A percentile compares a stretch with the other conserved stretches of the same genome.
phyloP scores from a whole-genome alignment of 306 rosid species.

The Cucumis cinereus region DNA sequence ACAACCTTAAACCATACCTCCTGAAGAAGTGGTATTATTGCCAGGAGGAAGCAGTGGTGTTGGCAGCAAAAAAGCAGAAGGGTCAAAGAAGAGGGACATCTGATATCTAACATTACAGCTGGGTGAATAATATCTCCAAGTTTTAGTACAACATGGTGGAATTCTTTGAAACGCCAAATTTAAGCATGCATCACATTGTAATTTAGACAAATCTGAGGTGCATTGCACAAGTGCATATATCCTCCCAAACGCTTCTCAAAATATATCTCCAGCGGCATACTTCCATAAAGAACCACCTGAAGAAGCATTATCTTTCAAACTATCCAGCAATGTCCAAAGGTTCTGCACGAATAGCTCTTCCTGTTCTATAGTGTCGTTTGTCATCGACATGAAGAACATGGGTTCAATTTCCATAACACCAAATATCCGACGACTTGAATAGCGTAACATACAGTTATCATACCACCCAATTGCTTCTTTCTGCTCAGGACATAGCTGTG shows the following conservation, averaged over 20 bases:
- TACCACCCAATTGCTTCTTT: slow-evolving; percentile 39
- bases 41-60: background rate
- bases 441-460: slow-evolving; percentile 31
- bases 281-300: background rate
- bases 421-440: slow-evolving; percentile 20
- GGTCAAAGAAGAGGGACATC: background rate
- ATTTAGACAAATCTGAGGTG: slow-evolving; percentile 12
- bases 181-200: background rate
- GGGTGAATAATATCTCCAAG: background rate
- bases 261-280: background rate
- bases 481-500: slow-evolving; percentile 15
- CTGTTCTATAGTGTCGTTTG: background rate
- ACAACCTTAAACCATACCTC: background rate
- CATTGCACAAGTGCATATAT: slow-evolving; percentile 19
- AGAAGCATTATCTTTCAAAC: background rate
- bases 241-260: background rate
- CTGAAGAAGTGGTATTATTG: background rate
- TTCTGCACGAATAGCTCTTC: background rate
- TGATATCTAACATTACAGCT: slow-evolving; percentile 14
- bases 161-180: background rate
- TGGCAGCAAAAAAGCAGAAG: background rate
- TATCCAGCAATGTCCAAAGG: background rate
- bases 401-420: background rate
- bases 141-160: background rate
- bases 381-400: too few species aligned